A percentile compares a stretch with the other conserved stretches of the same genome.
phyloP scores from a whole-genome alignment of 2,329 filamentous ascomycete genomes.

The Fusarium pseudocircinatum region DNA sequence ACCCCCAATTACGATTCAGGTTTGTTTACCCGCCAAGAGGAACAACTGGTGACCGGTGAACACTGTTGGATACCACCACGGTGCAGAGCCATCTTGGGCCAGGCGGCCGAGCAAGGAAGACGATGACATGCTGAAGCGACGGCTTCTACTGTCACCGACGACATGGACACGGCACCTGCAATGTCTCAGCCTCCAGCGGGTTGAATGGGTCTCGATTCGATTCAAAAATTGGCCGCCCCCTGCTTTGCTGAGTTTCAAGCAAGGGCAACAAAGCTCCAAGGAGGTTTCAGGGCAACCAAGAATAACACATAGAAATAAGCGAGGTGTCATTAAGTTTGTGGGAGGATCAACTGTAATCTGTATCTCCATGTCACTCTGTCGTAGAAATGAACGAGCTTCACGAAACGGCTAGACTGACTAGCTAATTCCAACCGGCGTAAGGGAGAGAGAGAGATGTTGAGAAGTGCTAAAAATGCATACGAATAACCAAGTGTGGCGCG shows the following conservation, averaged over 20 bases:
- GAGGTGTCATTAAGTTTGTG: neutral
- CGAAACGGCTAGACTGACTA: neutral
- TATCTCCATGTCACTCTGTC: neutral
- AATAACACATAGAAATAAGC: slow-evolving; percentile 4
- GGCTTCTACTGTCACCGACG: slow-evolving; percentile 30
- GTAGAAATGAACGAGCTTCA: neutral
- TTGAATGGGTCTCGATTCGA: slow-evolving; percentile 18
- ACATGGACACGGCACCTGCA: slow-evolving; percentile 40
- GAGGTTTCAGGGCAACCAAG: slow-evolving; percentile 13
- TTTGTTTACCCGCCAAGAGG: neutral
- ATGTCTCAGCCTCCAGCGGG: slow-evolving; percentile 30
- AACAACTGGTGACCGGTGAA: neutral
- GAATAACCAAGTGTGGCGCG: neutral
- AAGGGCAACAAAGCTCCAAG: neutral
- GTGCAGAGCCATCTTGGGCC: slow-evolving; percentile 3
- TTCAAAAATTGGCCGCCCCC: neutral
- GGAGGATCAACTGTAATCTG: neutral
- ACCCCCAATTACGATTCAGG: neutral
- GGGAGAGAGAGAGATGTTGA: neutral
- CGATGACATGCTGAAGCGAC: slow-evolving; percentile 35
- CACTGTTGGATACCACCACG: neutral
- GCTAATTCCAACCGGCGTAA: slow-evolving; percentile 12
- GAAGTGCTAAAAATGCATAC: neutral
- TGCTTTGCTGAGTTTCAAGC: neutral
- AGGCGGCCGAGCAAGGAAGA: slow-evolving; percentile 29